phyloP scores from a whole-genome alignment of 768 basidiomycete species.

The Piloderma croceum region DNA sequence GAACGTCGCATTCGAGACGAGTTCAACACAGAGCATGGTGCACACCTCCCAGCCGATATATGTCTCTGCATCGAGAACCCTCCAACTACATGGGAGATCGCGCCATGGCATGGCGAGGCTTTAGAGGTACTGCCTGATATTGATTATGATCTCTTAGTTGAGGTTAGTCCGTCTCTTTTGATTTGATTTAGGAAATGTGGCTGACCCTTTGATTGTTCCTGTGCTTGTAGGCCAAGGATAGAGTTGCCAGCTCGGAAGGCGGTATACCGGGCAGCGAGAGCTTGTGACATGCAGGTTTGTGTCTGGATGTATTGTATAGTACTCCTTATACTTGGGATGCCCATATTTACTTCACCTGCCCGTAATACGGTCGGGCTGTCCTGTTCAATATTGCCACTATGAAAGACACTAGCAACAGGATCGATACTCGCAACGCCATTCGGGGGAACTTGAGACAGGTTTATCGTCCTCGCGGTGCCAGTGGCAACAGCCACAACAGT shows the following conservation, averaged over 20 bases:
- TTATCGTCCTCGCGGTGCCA: too few species aligned
- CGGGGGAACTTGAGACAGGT: too few species aligned
- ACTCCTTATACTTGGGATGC: too few species aligned
- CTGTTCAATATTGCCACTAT: too few species aligned
- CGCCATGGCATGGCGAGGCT: slow-evolving; percentile 49
- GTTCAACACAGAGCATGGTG: slow-evolving; percentile 71
- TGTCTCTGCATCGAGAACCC: slow-evolving; percentile 71
- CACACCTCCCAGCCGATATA: slow-evolving; percentile 71
- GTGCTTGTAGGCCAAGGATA: slow-evolving; percentile 25
- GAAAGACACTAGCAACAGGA: too few species aligned
- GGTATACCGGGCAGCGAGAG: slow-evolving; percentile 21
- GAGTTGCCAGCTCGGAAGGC: slow-evolving; percentile 8
- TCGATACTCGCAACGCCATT: too few species aligned
- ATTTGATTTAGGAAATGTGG: neutral
- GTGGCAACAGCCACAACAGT: too few species aligned
- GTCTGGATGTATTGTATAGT: too few species aligned
- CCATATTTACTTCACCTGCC: too few species aligned
- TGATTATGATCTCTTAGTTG: slow-evolving; percentile 49
- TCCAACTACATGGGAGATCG: slow-evolving; percentile 68
- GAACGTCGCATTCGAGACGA: slow-evolving; percentile 57
- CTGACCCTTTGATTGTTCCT: neutral
- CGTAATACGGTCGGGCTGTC: too few species aligned
- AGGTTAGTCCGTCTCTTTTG: slow-evolving; percentile 35
- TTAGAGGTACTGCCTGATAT: slow-evolving; percentile 60
- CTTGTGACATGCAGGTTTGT: too few species aligned